These are phyloP conservation scores for Cryptosporidium viatorum DNA, from an alignment of 169 alveolate genomes.

Conservation along the genomic window DNA sequence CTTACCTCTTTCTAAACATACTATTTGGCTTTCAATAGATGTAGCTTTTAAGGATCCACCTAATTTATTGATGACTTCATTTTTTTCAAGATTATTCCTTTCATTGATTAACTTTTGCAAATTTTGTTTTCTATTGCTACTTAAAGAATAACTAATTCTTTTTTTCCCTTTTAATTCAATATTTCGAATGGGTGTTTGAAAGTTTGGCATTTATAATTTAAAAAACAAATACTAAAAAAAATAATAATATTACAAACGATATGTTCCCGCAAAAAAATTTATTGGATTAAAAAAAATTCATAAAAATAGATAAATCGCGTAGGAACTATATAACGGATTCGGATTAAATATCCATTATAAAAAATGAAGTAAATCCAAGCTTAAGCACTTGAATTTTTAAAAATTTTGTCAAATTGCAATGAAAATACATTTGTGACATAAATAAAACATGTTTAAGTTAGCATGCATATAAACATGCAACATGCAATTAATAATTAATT, in stretches of 20 bases:
- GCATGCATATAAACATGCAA: constrained; percentile 61
- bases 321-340: no score
- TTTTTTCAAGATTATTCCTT: constrained; percentile 30
- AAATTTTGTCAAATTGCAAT: not conserved
- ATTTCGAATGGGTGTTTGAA: constrained; percentile 19
- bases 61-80: constrained; percentile 6
- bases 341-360: no score
- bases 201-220: not conserved
- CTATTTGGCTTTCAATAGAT: constrained; percentile 64
- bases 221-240: no score
- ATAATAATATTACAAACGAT: no score
- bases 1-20: constrained; percentile 61
- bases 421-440: not conserved
- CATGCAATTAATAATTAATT: constrained; percentile 22
- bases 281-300: no score
- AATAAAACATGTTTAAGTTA: not conserved
- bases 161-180: constrained; percentile 6
- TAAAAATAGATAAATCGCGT: no score
- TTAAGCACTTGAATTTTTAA: not conserved
- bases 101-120: constrained; percentile 23
- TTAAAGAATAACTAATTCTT: constrained; percentile 55
- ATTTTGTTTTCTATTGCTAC: constrained; percentile 10
- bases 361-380: not conserved
- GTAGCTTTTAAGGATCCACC: constrained; percentile 44
- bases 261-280: not conserved